These are phyloP conservation scores for Barnettozyma californica DNA, from an alignment of 805 yeast species.

Conservation along the genomic window DNA sequence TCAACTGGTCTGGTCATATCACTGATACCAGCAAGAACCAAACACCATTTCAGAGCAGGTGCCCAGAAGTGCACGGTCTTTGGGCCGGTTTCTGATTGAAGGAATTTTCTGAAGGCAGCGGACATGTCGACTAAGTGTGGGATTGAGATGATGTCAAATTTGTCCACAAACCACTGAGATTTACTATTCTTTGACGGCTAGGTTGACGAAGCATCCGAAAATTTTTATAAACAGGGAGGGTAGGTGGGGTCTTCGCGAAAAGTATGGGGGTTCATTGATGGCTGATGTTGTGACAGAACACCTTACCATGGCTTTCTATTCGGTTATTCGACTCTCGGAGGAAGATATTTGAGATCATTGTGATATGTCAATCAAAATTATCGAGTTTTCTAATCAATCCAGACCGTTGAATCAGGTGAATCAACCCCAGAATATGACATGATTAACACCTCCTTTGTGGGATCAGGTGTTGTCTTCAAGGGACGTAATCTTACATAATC, in stretches of 20 bases:
- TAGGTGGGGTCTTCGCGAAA: not conserved
- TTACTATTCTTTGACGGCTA: not conserved
- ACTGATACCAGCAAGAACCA: constrained; percentile 86
- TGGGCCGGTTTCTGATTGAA: constrained; percentile 91
- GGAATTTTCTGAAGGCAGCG: constrained; percentile 60
- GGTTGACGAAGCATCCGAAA: not conserved
- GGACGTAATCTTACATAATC: too few species aligned
- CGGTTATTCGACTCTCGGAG: not conserved
- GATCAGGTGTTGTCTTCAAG: not conserved
- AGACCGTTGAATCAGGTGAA: too few species aligned
- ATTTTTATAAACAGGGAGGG: not conserved
- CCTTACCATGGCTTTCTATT: not conserved
- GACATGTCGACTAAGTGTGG: constrained; percentile 22
- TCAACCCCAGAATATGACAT: too few species aligned
- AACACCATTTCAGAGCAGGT: constrained; percentile 52
- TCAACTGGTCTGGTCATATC: constrained; percentile 91
- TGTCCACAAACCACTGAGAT: not conserved
- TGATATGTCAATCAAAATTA: too few species aligned
- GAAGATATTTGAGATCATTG: not conserved
- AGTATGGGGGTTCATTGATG: not conserved
- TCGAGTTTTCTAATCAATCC: too few species aligned
- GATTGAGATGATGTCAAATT: not conserved
- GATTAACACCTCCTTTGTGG: too few species aligned
- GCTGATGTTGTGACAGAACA: not conserved
- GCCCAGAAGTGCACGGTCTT: constrained; percentile 95